These are phyloP conservation scores for Asclepias syriaca DNA, from an alignment of 257 asterid genomes.

Conservation along the genomic window DNA sequence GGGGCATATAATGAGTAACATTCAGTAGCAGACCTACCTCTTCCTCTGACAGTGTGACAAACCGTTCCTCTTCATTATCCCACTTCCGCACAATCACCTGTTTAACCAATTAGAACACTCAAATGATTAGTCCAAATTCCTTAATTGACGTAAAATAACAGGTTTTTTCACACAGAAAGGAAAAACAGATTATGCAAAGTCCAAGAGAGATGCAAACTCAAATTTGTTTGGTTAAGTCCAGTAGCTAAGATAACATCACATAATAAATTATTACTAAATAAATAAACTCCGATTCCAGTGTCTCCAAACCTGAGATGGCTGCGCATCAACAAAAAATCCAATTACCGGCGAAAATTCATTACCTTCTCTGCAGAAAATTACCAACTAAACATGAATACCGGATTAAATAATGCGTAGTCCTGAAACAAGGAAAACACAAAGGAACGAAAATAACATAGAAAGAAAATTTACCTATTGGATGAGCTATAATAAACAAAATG, in stretches of 20 bases:
- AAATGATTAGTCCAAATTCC: neutral
- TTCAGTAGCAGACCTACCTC: slow-evolving; percentile 67
- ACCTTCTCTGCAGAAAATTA: slow-evolving; percentile 57
- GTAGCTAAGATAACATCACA: slow-evolving; percentile 7
- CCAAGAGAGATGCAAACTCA: neutral
- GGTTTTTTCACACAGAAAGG: neutral
- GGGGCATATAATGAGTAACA: slow-evolving; percentile 10
- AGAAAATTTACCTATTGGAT: slow-evolving; percentile 48
- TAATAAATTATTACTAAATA: neutral
- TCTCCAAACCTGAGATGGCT: slow-evolving; percentile 59
- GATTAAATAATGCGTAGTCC: neutral
- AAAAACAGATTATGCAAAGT: neutral
- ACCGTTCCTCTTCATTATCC: slow-evolving; percentile 63
- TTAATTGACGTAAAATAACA: neutral
- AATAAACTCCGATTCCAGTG: neutral
- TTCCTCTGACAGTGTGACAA: slow-evolving; percentile 64
- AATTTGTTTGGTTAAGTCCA: neutral
- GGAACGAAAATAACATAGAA: neutral
- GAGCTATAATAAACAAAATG: slow-evolving; percentile 78
- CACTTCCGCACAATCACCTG: slow-evolving; percentile 84
- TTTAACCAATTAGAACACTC: slow-evolving; percentile 15
- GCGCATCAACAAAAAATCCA: slow-evolving; percentile 57
- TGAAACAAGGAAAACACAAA: too few species aligned
- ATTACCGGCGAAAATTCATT: slow-evolving; percentile 68
- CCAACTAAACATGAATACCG: neutral